Evolutionary conservation across 2,329 filamentous ascomycete species (phyloP), one percentile per base, ranked within the genome.

Genomic region (Botrytis galanthina): DNA sequence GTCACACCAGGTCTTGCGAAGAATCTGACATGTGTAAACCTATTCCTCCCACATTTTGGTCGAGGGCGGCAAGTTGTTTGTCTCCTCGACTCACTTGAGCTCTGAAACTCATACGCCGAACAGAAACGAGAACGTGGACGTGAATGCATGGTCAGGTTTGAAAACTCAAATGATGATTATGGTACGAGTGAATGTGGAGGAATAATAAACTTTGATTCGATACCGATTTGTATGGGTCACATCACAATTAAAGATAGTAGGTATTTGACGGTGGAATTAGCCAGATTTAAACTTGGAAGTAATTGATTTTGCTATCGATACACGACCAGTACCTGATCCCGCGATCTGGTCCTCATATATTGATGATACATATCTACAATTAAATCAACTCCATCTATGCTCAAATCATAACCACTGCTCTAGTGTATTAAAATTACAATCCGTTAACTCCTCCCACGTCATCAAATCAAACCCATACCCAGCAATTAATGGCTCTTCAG

Each of bases 1-100:
- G 26, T 62, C 60, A 62, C 22, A 18, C 35, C 12, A 2, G 3
- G 26, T 8, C 16, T 14, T 59, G 6, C 10, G 10, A 37, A 61
- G 4, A 12, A 37, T 39, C 14, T 5, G 9, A 1, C 4, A 26
- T 35, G 2, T 39, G 9, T 1, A 26, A 5, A 32, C 8, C 7
- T 29, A 29, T 29, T 29, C 4, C 54, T 59, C 7, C 16, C 2
- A 0, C 16, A 4, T 5, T 3, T 32, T 3, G 3, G 6, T 7
- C 10, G 29, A n/a, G 29, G n/a, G 54, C 1, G 7, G 29, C 16
- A 20, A 59, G 16, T 7, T 32, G 1, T 32, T 14, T 29, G 2
- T 57, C 16, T 14, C 16, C 54, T 32, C 10, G 7, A 10, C 10
- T 10, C 29, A 8, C 6, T 48, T 32, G 7, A 29, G 42, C 42